These are phyloP conservation scores for Thermothelomyces thermophilus DNA, from an alignment of 2,329 filamentous ascomycete species.

Conservation along the genomic window DNA sequence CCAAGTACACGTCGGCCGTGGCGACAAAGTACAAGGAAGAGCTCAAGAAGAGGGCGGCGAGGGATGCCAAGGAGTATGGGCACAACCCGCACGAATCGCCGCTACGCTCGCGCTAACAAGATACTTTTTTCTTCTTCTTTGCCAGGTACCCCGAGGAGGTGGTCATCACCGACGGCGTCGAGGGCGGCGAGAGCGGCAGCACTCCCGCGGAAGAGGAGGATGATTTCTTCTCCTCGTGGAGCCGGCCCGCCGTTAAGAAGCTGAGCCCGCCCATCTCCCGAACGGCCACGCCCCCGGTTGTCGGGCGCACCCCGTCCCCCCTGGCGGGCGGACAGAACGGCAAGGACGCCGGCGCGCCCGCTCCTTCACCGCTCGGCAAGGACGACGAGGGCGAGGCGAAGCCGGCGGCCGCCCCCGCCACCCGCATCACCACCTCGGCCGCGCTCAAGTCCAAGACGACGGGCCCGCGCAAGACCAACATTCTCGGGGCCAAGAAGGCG, in stretches of 20 bases:
- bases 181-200: slow-evolving; percentile 57
- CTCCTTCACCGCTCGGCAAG: slow-evolving; percentile 73
- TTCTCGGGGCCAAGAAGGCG: slow-evolving; percentile 78
- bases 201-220: slow-evolving; percentile 83
- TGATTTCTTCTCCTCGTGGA: slow-evolving; percentile 99
- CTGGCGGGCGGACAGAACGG: slow-evolving; percentile 73
- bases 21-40: slow-evolving; percentile 98
- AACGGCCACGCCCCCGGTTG: slow-evolving; percentile 74
- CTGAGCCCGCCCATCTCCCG: slow-evolving; percentile 90
- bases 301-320: slow-evolving; percentile 79
- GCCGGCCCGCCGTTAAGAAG: slow-evolving; percentile 94
- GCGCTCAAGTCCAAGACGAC: slow-evolving; percentile 72
- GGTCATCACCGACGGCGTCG: slow-evolving; percentile 67
- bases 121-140: no score
- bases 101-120: slow-evolving; percentile 18
- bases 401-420: slow-evolving; percentile 49
- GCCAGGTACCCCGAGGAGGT: slow-evolving; percentile 76
- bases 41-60: slow-evolving; percentile 74
- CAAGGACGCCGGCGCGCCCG: slow-evolving; percentile 66
- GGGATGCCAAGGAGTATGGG: slow-evolving; percentile 75
- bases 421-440: slow-evolving; percentile 68
- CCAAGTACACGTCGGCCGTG: slow-evolving; percentile 91
- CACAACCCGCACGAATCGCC: background rate
- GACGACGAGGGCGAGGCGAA: slow-evolving; percentile 48
- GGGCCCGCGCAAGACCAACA: slow-evolving; percentile 71